Evolutionary conservation across 2,329 filamentous ascomycete genomes (phyloP).

Genomic region (Lasiodiplodia citricola): DNA sequence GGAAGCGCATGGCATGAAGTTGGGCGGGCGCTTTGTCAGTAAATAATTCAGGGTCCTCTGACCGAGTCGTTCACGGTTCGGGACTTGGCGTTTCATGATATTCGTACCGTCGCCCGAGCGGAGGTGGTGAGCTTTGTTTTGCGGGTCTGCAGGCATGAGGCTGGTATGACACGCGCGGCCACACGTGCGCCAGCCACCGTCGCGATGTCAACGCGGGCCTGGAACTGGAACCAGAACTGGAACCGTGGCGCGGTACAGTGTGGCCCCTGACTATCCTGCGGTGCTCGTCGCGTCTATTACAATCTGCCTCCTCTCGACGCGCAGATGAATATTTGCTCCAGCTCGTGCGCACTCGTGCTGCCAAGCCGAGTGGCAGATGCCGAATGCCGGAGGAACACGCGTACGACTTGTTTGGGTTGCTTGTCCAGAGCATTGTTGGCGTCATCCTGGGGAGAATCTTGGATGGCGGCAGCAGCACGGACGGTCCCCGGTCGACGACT

Average conservation of each 20-base stretch:
- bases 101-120: neutral
- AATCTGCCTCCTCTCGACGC: neutral
- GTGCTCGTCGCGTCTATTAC: neutral
- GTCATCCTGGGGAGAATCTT: conserved; percentile 18
- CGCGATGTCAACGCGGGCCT: neutral
- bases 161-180: conserved; percentile 2
- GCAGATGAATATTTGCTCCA: neutral
- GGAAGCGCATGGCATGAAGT: neutral
- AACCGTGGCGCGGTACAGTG: neutral
- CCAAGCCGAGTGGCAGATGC: neutral
- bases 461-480: conserved; percentile 15
- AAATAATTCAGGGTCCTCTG: neutral
- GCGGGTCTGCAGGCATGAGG: neutral
- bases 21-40: neutral
- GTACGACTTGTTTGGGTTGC: neutral
- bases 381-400: conserved; percentile 10
- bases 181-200: neutral
- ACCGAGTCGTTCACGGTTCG: neutral
- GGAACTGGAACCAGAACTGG: neutral
- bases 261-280: neutral
- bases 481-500: neutral
- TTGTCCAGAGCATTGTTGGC: conserved; percentile 7
- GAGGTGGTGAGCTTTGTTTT: neutral
- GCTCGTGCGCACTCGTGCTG: neutral
- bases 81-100: neutral